Evolutionary conservation across 352 stramenopile species (phyloP), one percentile per base, ranked within the genome.

Genomic region (Phytophthora boehmeriae): DNA sequence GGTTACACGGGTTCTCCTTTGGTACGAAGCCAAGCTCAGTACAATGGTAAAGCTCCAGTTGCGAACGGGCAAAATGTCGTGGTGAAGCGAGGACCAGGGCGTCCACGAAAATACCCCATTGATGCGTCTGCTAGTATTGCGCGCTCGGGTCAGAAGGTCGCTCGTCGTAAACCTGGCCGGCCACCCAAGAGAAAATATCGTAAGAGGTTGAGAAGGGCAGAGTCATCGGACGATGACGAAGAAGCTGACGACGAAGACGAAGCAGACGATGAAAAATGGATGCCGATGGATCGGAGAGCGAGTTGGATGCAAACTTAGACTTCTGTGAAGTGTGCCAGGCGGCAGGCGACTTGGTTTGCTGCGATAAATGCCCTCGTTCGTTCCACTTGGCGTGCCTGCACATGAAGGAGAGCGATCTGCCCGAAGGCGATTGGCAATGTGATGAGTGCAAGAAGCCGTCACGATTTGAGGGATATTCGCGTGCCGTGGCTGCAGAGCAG

Each of bases 361-460:
- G 95, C 59, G 89, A 95, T 41, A 83, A 89, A 27, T 98, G 95
- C 51, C 93, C 93, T 5, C 79, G 93, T 20, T 93, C 91, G 34
- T 98, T 94, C 80, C 95, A 98, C 59, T 43, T 90, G 23, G 80
- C 84, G 27, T 98, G 95, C 54, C 44, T 94, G 23, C 66, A 82
- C 19, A 81, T 93, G 73, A 76, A 61, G 5, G 80, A 93, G 52
- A 80, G 74, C 43, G 83, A 95, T 35, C 63, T 95, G 5, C 86
- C 86, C 0, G 75, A 90, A 46, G 86, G 83, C n/a, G 78, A 93
- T 48, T 95, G 86, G 86, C 83, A 95, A 60, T 95, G 86, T 52
- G 58, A 56, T 2, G 81, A 93, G 57, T 95, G 86, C 72, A 71
- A 69, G 27, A 91, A 91, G 59, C 78, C 80, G 27, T 90, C 84